Base-by-base conservation (phyloP, 148 eudicot species). In the Rhododendron ovatum region DNA sequence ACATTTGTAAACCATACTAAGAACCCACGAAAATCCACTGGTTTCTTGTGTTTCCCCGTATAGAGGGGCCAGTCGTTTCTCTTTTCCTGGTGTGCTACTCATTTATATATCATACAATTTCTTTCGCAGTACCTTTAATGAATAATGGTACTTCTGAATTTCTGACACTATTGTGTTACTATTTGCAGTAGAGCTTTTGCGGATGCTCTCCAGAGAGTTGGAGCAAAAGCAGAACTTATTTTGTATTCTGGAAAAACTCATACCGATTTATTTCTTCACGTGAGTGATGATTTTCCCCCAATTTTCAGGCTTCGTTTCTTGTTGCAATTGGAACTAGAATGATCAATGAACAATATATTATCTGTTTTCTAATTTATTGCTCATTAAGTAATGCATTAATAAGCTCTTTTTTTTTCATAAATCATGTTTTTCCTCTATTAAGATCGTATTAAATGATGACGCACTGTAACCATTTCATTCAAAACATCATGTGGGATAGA, bases 211-310 rank as follows among this genome's bases (percentile, higher is more conserved):
- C 86, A 76, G 69, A 89, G 84, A 75, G 91, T 86, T n/a, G 98
- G 98, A 87, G 99, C 91, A 57, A 91, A 83, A 82, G 98, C 90
- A 61, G 96, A 97, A 86, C 89, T 95, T 12, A 86, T 91, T 80
- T 80, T 97, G 81, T 95, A 88, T 83, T 87, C 91, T 77, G 99
- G 99, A 28, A 97, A 97, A 92, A 93, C 96, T 41, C 99, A 97
- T 87, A 95, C 98, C 14, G 98, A 97, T 91, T 85, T 97, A 85
- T 94, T 97, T 91, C 92, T 95, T 57, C 98, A 97, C 87, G 99
- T 95, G 84, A 87, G 90, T 85, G 18, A 61, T 59, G n/a, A 7
- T 18, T 77, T 35, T 30, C 26, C 53, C 69, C 69, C 6, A 7
- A 17, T 45, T 79, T 6, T 79, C 28, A n/a, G 30, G 5, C 63